Evolutionary conservation across 2,329 filamentous ascomycete species (phyloP), one percentile per base, ranked within the genome.

Genomic region (Cyphellophora attinorum): DNA sequence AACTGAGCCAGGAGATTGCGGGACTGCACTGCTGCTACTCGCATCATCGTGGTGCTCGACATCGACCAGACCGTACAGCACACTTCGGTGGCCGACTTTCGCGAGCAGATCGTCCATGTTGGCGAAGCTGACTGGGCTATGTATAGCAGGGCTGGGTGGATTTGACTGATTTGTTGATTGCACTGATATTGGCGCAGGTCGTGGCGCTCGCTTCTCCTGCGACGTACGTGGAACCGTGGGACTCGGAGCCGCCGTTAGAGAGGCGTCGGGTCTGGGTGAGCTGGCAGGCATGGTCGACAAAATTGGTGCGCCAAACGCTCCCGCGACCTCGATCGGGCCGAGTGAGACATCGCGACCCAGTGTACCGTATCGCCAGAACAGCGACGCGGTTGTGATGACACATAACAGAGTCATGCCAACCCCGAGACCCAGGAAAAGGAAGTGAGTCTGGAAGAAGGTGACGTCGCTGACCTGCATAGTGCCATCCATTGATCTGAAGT

Each of bases 251-350:
- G n/a, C n/a, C n/a, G n/a, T n/a, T n/a, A n/a, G n/a, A n/a, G n/a
- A n/a, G n/a, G n/a, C n/a, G n/a, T n/a, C n/a, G n/a, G n/a, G n/a
- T n/a, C n/a, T n/a, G n/a, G n/a, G n/a, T n/a, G n/a, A n/a, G n/a
- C n/a, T n/a, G n/a, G 29, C 13, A n/a, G n/a, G n/a, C n/a, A n/a
- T n/a, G n/a, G n/a, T n/a, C n/a, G n/a, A n/a, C 11, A 40, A 31
- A 14, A 42, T 27, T 8, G 42, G 35, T 15, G 51, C 48, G 15
- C 44, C 34, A 31, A 53, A 51, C 10, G 47, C 51, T 18, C 45
- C 49, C 15, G 48, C 51, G 6, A 48, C 39, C 33, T 53, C 51
- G 11, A 53, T 33, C 1, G 51, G 51, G 31, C 44, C 51, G 12
- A 53, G 34, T 10, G 48, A 44, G 12, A 49, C 40, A 10, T 33